phyloP scores from a whole-genome alignment of 768 basidiomycete genomes.

The Boletus rufocinnamomeus region DNA sequence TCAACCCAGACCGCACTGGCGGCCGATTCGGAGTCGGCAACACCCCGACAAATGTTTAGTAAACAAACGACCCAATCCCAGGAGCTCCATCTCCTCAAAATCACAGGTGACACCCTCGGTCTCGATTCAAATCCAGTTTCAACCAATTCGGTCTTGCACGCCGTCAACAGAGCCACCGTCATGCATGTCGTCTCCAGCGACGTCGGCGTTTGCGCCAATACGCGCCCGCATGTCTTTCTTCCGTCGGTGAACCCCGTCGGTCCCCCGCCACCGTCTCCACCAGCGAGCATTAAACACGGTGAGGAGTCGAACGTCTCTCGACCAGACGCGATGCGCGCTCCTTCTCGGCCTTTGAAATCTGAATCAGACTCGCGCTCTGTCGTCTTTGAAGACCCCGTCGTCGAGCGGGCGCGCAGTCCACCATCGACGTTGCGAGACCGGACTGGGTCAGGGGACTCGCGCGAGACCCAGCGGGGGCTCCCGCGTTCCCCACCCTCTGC shows the following conservation, averaged over 20 bases:
- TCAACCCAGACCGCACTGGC: constrained; percentile 36
- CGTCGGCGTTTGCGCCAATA: constrained; percentile 15
- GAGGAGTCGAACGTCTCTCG: constrained; percentile 19
- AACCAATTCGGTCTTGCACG: constrained; percentile 36
- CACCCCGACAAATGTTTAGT: constrained; percentile 37
- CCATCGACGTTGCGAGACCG: constrained; percentile 26
- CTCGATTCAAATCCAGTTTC: constrained; percentile 41
- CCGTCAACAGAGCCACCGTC: constrained; percentile 38
- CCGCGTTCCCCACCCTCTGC: constrained; percentile 25
- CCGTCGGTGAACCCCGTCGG: constrained; percentile 33
- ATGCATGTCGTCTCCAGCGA: constrained; percentile 33
- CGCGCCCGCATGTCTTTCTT: neutral
- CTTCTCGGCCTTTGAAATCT: constrained; percentile 26
- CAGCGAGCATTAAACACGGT: constrained; percentile 40
- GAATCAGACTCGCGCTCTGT: constrained; percentile 28
- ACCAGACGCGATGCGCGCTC: constrained; percentile 32
- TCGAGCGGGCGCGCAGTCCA: constrained; percentile 22
- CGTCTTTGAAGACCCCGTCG: constrained; percentile 38
- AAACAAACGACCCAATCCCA: constrained; percentile 36
- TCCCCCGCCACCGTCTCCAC: constrained; percentile 61
- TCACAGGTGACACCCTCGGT: constrained; percentile 50
- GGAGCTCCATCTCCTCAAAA: constrained; percentile 56
- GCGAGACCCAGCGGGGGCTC: constrained; percentile 18
- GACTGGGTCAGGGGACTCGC: constrained; percentile 36
- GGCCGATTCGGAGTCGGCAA: constrained; percentile 24